These are phyloP conservation scores for Botryotinia globosa DNA, from an alignment of 2,329 filamentous ascomycete genomes.

Conservation along the genomic window DNA sequence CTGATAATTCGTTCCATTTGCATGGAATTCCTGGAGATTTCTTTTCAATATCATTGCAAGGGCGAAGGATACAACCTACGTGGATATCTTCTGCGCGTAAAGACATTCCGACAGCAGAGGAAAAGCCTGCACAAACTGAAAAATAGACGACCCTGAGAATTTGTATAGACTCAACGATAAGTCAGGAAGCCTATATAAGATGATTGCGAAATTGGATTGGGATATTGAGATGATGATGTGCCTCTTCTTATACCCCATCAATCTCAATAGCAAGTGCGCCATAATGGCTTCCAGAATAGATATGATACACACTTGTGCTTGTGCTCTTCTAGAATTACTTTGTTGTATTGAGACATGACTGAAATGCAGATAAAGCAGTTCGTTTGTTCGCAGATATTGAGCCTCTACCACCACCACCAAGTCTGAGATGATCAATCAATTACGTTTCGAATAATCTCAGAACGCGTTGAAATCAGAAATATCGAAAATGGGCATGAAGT, in stretches of 20 bases:
- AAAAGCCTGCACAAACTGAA: not conserved
- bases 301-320: not conserved
- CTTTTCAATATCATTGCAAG: too few species aligned
- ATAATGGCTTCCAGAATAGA: not conserved
- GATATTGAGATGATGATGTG: not conserved
- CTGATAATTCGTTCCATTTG: not conserved
- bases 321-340: not conserved
- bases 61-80: not conserved
- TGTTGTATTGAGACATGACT: not conserved
- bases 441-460: not conserved
- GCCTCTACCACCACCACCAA: not conserved
- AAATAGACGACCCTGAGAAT: not conserved
- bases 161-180: not conserved
- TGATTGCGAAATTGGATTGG: not conserved
- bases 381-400: not conserved
- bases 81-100: not conserved
- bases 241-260: not conserved
- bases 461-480: not conserved
- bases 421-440: not conserved
- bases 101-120: not conserved
- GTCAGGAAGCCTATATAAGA: not conserved
- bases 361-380: not conserved
- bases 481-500: not conserved
- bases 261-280: not conserved
- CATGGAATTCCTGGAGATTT: not conserved